A percentile compares a stretch with the other conserved stretches of the same genome.
These are phyloP conservation scores for Metschnikowia kofuensis DNA, from an alignment of 805 yeast species.

Conservation along the genomic window DNA sequence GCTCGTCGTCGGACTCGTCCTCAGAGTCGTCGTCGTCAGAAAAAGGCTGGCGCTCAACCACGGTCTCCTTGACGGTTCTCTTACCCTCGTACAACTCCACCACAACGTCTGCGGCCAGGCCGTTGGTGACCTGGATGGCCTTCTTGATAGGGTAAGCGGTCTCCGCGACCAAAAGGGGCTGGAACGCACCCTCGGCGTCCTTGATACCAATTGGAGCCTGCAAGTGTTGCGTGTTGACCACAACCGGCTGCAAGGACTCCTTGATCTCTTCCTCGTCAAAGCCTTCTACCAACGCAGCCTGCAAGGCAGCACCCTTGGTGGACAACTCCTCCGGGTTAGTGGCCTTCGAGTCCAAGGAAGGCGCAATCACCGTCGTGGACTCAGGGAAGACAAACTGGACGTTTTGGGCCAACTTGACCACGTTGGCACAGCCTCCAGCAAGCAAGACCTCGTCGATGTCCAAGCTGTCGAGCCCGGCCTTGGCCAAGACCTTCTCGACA, in stretches of 20 bases:
- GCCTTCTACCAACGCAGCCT: conserved; percentile 80
- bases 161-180: conserved; percentile 72
- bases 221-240: conserved; percentile 85
- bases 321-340: conserved; percentile 84
- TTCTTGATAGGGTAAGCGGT: conserved; percentile 91
- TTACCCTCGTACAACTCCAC: conserved; percentile 83
- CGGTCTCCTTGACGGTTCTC: conserved; percentile 77
- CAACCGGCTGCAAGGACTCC: conserved; percentile 79
- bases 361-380: conserved; percentile 69
- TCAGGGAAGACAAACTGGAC: conserved; percentile 78
- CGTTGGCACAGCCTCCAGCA: conserved; percentile 90
- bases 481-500: conserved; percentile 67
- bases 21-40: conserved; percentile 45
- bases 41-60: conserved; percentile 59
- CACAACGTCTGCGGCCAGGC: conserved; percentile 54
- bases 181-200: conserved; percentile 67
- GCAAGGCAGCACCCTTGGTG: conserved; percentile 95
- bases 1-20: conserved; percentile 72
- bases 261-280: conserved; percentile 80
- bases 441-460: conserved; percentile 89
- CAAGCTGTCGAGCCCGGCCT: conserved; percentile 80
- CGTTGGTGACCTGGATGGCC: conserved; percentile 60
- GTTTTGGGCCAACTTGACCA: conserved; percentile 84
- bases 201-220: conserved; percentile 81
- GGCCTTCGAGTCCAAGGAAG: conserved; percentile 69